Base-by-base conservation (phyloP, 2,329 filamentous ascomycete species). In the Colletotrichum plurivorum region DNA sequence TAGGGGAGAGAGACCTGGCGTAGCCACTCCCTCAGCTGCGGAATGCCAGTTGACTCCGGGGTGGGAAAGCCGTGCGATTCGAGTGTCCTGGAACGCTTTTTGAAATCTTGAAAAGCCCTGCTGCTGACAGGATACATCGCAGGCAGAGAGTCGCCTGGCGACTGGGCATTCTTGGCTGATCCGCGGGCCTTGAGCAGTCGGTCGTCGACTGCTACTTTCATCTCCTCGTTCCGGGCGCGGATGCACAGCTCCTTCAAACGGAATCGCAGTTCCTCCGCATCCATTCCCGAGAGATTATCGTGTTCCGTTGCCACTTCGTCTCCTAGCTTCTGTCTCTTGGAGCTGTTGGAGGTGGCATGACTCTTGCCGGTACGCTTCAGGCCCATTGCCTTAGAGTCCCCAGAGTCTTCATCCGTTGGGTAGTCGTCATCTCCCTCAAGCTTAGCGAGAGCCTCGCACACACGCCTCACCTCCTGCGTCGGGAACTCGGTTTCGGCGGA, bases 51-150 rank as follows among this genome's bases (percentile, higher is more conserved):
- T 0, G 71, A 65, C 16, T 60, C n/a, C 0, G 3, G 2, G 10
- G 67, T 27, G 0, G 58, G 51, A 16, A 73, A 73, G 1, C 66
- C 70, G 3, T 51, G 9, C 2, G 52, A 12, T 3, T 16, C 1
- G 41, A 31, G 1, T 43, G 9, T 16, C 27, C 39, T 20, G 10
- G 25, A 15, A 1, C 10, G 7, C 5, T 13, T 18, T 5, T 48
- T 61, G 15, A 73, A 39, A 2, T 18, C 12, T 5, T 36, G 49
- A 13, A 69, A 69, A 1, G 72, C 71, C 15, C 60, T 58, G 31
- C 70, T 69, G 55, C 68, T 72, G 2, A 72, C 62, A 2, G 72
- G 70, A 16, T 70, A 69, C 0, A 73, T 68, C 4, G 48, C 15
- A 12, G 56, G 22, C 8, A 61, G 9, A 5, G 52, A 18, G 4